A percentile compares a stretch with the other conserved stretches of the same genome.
Evolutionary conservation across 257 asterid species (phyloP).

Genomic region (Gentiana dahurica): DNA sequence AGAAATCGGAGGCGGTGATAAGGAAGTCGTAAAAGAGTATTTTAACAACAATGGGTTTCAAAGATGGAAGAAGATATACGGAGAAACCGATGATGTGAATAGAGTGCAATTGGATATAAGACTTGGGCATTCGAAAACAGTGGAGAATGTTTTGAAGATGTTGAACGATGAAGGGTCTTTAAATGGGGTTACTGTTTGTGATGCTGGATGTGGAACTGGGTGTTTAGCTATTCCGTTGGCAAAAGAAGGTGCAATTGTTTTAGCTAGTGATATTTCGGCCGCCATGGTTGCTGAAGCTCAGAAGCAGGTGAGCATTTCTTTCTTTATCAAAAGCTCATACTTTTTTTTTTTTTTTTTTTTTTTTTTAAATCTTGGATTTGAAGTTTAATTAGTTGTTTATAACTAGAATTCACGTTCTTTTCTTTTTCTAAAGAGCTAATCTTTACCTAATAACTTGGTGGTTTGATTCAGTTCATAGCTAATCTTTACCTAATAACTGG

Average conservation of each 20-base stretch:
- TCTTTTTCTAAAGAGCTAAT: too few species aligned
- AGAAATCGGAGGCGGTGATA: conserved; percentile 92
- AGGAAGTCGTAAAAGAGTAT: conserved; percentile 87
- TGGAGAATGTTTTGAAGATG: conserved; percentile 82
- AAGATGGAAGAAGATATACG: conserved; percentile 87
- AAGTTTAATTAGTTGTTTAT: too few species aligned
- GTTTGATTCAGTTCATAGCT: too few species aligned
- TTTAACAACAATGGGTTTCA: conserved; percentile 90
- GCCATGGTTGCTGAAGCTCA: conserved; percentile 95
- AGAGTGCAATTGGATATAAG: conserved; percentile 75
- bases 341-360: background rate
- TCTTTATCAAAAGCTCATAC: background rate
- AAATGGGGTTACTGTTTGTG: conserved; percentile 70
- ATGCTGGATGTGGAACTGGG: conserved; percentile 96
- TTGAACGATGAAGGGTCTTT: conserved; percentile 61
- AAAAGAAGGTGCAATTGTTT: conserved; percentile 76
- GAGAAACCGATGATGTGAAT: conserved; percentile 73
- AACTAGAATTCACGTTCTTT: too few species aligned
- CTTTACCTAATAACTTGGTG: too few species aligned
- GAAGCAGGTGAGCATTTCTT: conserved; percentile 37
- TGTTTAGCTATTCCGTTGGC: conserved; percentile 80
- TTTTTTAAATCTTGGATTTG: background rate
- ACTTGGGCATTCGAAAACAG: conserved; percentile 75
- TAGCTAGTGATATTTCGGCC: conserved; percentile 87
- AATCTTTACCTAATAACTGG: too few species aligned